These are phyloP conservation scores for Nicotiana benthamiana DNA, from an alignment of 257 asterid genomes.

Conservation along the genomic window DNA sequence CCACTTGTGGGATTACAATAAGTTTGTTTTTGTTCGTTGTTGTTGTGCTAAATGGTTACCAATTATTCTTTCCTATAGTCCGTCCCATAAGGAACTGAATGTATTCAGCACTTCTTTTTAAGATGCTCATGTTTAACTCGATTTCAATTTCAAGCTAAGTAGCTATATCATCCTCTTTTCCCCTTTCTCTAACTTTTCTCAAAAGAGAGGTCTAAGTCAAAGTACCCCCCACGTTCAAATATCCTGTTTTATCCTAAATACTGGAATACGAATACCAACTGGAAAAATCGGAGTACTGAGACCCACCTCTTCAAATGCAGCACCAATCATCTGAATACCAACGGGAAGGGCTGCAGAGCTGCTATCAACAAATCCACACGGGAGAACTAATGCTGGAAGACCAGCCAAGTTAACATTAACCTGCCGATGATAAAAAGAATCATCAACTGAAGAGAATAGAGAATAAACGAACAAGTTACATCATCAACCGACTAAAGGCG, in stretches of 20 bases:
- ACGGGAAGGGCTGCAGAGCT: slow-evolving; percentile 59
- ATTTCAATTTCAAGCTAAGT: not conserved
- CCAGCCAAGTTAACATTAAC: slow-evolving; percentile 98
- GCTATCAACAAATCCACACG: slow-evolving; percentile 75
- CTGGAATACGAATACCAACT: not conserved
- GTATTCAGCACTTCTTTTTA: not conserved
- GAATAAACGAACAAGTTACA: not conserved
- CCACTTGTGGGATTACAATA: no score
- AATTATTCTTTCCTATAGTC: not conserved
- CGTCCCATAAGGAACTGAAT: not conserved
- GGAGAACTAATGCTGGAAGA: slow-evolving; percentile 92
- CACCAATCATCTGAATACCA: slow-evolving; percentile 92
- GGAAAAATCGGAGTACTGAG: not conserved
- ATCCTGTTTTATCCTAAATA: not conserved
- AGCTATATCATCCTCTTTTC: not conserved
- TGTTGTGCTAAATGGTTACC: not conserved
- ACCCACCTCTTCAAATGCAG: slow-evolving; percentile 78
- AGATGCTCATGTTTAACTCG: not conserved
- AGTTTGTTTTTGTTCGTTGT: no score
- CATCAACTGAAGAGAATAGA: not conserved
- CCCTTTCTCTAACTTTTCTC: not conserved
- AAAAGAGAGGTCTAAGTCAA: not conserved
- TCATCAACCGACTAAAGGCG: not conserved
- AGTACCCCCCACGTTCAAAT: not conserved
- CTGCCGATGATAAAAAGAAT: slow-evolving; percentile 28